These are phyloP conservation scores for Ilyonectria sp. DNA, from an alignment of 2,329 filamentous ascomycete genomes.

Conservation along the genomic window DNA sequence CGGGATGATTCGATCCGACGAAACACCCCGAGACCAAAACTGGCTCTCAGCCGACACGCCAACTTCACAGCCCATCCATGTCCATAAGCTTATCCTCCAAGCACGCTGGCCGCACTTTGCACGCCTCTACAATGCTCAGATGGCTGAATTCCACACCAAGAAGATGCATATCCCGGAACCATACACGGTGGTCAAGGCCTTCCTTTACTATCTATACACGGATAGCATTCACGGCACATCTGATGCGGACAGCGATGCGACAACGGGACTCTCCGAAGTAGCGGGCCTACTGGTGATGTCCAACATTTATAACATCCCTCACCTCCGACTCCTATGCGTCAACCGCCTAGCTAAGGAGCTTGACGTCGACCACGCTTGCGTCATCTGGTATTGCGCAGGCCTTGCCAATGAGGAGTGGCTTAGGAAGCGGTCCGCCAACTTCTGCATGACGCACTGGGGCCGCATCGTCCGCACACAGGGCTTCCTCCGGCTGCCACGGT, in stretches of 20 bases:
- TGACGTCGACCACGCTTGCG: slow-evolving; percentile 93
- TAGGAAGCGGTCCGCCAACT: slow-evolving; percentile 86
- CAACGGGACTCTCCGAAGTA: slow-evolving; percentile 85
- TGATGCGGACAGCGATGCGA: slow-evolving; percentile 76
- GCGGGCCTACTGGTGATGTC: slow-evolving; percentile 97
- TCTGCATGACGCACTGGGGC: slow-evolving; percentile 95
- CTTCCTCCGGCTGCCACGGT: slow-evolving; percentile 84
- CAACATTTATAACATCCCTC: slow-evolving; percentile 97
- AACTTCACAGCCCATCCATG: slow-evolving; percentile 89
- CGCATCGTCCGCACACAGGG: slow-evolving; percentile 91
- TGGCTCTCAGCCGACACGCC: slow-evolving; percentile 75
- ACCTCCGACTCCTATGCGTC: slow-evolving; percentile 90
- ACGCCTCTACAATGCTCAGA: slow-evolving; percentile 91
- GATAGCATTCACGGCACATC: slow-evolving; percentile 81
- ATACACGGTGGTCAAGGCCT: slow-evolving; percentile 93
- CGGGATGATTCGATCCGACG: slow-evolving; percentile 62
- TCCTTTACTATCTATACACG: slow-evolving; percentile 96
- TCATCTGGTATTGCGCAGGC: slow-evolving; percentile 95
- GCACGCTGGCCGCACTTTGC: slow-evolving; percentile 98
- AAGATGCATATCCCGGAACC: slow-evolving; percentile 98
- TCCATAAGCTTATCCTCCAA: slow-evolving; percentile 94
- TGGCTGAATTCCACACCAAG: slow-evolving; percentile 97
- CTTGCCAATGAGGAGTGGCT: slow-evolving; percentile 95
- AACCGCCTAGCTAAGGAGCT: slow-evolving; percentile 92
- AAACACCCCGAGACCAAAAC: slow-evolving; percentile 60